Conservation (phyloP, 495 filamentous ascomycete genomes). For the Sabuloglossum arenarium region DNA sequence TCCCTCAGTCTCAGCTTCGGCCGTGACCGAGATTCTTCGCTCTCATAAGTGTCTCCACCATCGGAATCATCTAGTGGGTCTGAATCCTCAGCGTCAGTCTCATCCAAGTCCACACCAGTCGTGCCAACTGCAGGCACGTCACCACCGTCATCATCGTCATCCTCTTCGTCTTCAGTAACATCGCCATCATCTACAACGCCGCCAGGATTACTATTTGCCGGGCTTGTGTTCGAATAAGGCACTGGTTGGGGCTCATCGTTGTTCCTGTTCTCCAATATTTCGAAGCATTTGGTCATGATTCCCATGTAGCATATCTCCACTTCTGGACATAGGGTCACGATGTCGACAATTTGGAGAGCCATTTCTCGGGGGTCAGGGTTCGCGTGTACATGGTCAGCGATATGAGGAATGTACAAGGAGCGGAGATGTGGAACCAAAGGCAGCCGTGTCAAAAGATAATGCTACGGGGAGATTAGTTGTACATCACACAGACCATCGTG, state of each 20-base stretch:
- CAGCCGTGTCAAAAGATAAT: conserved; percentile 70
- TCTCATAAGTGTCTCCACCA: conserved; percentile 24
- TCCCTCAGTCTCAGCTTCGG: conserved; percentile 49
- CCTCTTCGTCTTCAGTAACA: conserved; percentile 23
- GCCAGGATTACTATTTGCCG: conserved; percentile 15
- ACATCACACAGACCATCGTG: neutral
- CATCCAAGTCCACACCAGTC: conserved; percentile 21
- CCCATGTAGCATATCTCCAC: conserved; percentile 69
- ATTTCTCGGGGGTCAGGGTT: conserved; percentile 42
- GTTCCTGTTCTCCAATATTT: conserved; percentile 51
- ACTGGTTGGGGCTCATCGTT: conserved; percentile 21
- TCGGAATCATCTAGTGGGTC: conserved; percentile 20
- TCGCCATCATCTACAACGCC: conserved; percentile 13
- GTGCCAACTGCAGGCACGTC: conserved; percentile 25
- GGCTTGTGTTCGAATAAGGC: conserved; percentile 11
- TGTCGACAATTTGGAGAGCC: conserved; percentile 66
- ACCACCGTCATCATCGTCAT: conserved; percentile 21
- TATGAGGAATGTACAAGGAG: conserved; percentile 57
- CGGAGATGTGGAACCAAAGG: conserved; percentile 56
- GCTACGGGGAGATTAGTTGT: conserved; percentile 29
- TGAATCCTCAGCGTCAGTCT: conserved; percentile 22
- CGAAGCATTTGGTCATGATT: conserved; percentile 67
- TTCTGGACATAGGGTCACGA: conserved; percentile 70
- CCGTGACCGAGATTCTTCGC: conserved; percentile 23
- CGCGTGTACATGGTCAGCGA: conserved; percentile 39